Evolutionary conservation across 495 filamentous ascomycete species (phyloP), one percentile per base, ranked within the genome.

Genomic region (Astrothelium subdiscretum): DNA sequence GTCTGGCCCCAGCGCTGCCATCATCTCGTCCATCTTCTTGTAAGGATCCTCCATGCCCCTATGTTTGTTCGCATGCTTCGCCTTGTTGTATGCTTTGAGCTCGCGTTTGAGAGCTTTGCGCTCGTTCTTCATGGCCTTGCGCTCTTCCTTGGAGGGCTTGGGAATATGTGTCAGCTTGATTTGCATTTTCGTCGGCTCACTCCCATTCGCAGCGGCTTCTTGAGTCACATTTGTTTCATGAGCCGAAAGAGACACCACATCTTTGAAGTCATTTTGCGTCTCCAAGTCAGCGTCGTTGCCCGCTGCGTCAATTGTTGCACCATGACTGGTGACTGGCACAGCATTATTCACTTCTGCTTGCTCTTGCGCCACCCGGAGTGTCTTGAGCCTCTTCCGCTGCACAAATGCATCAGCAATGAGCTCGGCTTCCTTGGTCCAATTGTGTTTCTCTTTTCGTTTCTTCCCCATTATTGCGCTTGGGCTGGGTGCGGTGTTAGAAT

Each of bases 121-220:
- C 24, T 54, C 48, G 12, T 54, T 26, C 24, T 54, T 54, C 24
- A 29, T 27, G 5, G 48, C 48, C 15, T 20, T 66, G 3, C 62
- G 62, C 64, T 66, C 64, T 15, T 64, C 64, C 40, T 66, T 69
- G n/a, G 64, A 54, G 8, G 48, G 48, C 24, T 54, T 54, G 12
- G 4, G 48, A 29, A 54, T 29, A 24, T 54, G 15, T 8, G 20
- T 5, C 26, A 29, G 48, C 5, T 54, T 54, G 3, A 15, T 29
- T 26, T 29, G 22, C n/a, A 29, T 27, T 54, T 54, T 54, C 24
- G 26, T 54, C 3, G 48, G 24, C 5, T 26, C 22, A 48, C 13
- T 15, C 12, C n/a, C 43, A 48, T 48, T 18, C 12, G 43, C 5
- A 48, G 43, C 10, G 43, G n/a, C 10, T 15, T 48, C 43, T 48